Evolutionary conservation across 2,329 filamentous ascomycete genomes (phyloP), one percentile per base, ranked within the genome.

Genomic region (Aureobasidium sp.): DNA sequence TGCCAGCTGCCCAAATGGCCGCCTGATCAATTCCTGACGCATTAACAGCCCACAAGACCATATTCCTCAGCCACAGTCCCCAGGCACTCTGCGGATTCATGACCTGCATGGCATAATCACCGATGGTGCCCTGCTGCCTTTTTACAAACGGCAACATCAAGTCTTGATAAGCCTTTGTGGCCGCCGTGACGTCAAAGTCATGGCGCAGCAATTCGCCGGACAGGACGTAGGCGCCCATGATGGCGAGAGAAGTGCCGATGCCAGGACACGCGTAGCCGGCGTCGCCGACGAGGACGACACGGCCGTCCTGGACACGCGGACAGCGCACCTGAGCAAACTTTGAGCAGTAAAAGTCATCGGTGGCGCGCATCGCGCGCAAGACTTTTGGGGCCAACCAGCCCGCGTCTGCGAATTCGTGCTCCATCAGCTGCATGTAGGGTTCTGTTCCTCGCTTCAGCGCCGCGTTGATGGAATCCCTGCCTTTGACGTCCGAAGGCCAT

Each of bases 191-290:
- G 39, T 66, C 58, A 4, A 57, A 58, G 1, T 53, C 32, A 27
- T 66, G 57, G 14, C 57, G 62, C 12, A 51, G 49, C 12, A 72
- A 60, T 52, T 71, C 79, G 2, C 80, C 80, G 0, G 79, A 79
- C 3, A 84, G 67, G 2, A 80, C 64, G 59, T 83, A 83, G 0
- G 78, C 76, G 0, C 69, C 70, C 3, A 66, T 58, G 2, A 73
- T 56, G 12, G 64, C 64, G 2, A 59, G 58, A 2, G 60, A 68
- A 1, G 70, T 71, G 0, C 70, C 71, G 34, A 63, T 57, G 7
- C 68, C 71, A 0, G 64, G 50, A n/a, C 17, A 24, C 3, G 65
- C 64, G 55, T 70, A 67, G 1, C 65, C 71, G 3, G 71, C 70
- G 57, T 74, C 71, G 4, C 70, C 70, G 38, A 73, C 63, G 8